Percentiles rank a stretch among this genome's conserved stretches.
phyloP scores from a whole-genome alignment of 2,329 filamentous ascomycete genomes.

The Pseudogymnoascus destructans region DNA sequence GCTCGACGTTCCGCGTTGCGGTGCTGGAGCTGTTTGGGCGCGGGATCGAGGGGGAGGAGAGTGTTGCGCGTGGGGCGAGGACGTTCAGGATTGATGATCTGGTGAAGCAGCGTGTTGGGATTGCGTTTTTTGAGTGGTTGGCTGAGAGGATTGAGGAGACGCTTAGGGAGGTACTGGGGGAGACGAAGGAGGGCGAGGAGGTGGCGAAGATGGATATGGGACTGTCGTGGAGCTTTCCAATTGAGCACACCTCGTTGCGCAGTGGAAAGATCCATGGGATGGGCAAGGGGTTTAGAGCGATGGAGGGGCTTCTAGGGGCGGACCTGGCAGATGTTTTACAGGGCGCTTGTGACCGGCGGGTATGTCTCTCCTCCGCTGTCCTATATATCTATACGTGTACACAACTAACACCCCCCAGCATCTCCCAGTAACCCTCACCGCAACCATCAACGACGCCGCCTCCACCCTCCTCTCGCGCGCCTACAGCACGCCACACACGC shows the following conservation, averaged over 20 bases:
- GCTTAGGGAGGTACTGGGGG: conserved; percentile 33
- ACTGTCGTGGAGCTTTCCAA: conserved; percentile 56
- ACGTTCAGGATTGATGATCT: conserved; percentile 43
- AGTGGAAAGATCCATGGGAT: conserved; percentile 46
- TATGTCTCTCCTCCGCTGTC: background rate
- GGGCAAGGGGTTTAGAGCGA: conserved; percentile 54
- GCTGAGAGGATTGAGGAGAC: conserved; percentile 46
- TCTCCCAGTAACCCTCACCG: conserved; percentile 42
- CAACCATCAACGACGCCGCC: conserved; percentile 54
- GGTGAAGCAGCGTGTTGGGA: conserved; percentile 44
- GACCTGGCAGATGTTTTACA: conserved; percentile 47
- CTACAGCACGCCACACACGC: conserved; percentile 44
- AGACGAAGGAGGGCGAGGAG: conserved; percentile 9
- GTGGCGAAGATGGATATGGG: conserved; percentile 39
- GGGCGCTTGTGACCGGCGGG: conserved; percentile 33
- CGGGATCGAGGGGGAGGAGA: conserved; percentile 29
- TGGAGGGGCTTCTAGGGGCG: conserved; percentile 42
- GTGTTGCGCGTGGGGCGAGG: conserved; percentile 40
- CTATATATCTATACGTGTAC: background rate
- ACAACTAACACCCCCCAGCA: conserved; percentile 26
- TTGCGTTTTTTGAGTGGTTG: conserved; percentile 57
- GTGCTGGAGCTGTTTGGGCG: conserved; percentile 45
- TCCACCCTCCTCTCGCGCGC: conserved; percentile 54
- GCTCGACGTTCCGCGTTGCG: conserved; percentile 53
- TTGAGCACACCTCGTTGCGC: conserved; percentile 54